Base-by-base conservation (phyloP, 1,284 basidiomycete species). In the Microbotryum saponariae region DNA sequence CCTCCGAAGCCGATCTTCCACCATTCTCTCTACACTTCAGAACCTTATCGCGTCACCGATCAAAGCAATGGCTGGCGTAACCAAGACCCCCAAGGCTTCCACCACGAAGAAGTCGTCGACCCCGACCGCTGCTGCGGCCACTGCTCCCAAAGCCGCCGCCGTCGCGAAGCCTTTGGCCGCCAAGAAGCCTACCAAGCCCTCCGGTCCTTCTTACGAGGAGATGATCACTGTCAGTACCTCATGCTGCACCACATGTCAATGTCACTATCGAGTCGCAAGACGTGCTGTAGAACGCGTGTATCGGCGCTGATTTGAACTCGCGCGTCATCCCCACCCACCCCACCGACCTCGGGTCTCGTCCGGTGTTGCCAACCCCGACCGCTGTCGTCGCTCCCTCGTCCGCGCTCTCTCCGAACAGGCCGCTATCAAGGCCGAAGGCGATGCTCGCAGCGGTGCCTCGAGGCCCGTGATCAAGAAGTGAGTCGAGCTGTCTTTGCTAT, bases 381-480 rank as follows among this genome's bases (percentile, higher is more conserved):
- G 51, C 27, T 18, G 8, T 31, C 6, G 42, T 51, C 48, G 25
- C 14, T 21, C 16, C 9, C 20, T 37, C 25, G 10, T n/a, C 18
- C n/a, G 4, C 47, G n/a, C 21, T 37, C 23, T 31, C 45, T 42
- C 20, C 44, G 12, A 37, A 6, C 58, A 67, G 65, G 51, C 54
- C 25, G 65, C 65, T 16, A 60, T 67, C 56, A 49, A 62, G 45
- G 27, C 31, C 10, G 62, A 51, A 10, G 62, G 62, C 46, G 62
- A 64, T 46, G 27, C 44, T 4, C 57, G 53, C 16, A 21, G 14
- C 10, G 54, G 47, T 2, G 60, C 60, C 2, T 62, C 60, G 33
- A 48, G 65, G 20, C 62, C 58, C 5, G 46, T 47, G 7, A 67
- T 64, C 56, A 67, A 67, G 62, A 67, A 64, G 65, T 67, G 53